phyloP scores from a whole-genome alignment of 345 rosid species.

The Populus tremula region DNA sequence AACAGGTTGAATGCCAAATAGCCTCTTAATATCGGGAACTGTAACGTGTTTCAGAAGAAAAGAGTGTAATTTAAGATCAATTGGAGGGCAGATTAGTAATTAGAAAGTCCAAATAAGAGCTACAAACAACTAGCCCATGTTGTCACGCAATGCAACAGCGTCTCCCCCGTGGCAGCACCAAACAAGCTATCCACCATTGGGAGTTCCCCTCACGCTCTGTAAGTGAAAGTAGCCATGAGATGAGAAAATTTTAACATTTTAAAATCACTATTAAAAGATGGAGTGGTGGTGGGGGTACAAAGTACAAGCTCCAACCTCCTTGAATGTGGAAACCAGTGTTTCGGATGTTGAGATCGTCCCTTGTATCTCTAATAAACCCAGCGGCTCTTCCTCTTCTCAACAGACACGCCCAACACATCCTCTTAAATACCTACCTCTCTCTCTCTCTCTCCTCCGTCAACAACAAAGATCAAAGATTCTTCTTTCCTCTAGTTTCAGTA shows the following conservation, averaged over 20 bases:
- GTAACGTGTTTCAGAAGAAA: neutral
- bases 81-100: neutral
- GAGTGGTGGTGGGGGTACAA: neutral
- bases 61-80: neutral
- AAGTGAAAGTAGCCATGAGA: neutral
- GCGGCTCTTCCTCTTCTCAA: slow-evolving; percentile 26
- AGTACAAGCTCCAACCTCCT: slow-evolving; percentile 17
- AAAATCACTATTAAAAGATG: neutral
- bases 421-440: neutral
- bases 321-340: slow-evolving; percentile 44
- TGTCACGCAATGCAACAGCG: neutral
- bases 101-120: neutral
- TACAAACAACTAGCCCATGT: too few relatives aligned
- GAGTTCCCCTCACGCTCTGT: slow-evolving; percentile 4
- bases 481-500: neutral
- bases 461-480: neutral
- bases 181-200: neutral
- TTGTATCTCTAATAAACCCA: slow-evolving; percentile 28
- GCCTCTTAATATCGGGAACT: too few relatives aligned
- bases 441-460: neutral
- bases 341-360: slow-evolving; percentile 23
- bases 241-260: neutral
- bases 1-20: too few relatives aligned
- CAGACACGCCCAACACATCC: neutral
- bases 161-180: neutral